Base-by-base conservation (phyloP, 2,329 filamentous ascomycete genomes). In the Aspergillus sp. region DNA sequence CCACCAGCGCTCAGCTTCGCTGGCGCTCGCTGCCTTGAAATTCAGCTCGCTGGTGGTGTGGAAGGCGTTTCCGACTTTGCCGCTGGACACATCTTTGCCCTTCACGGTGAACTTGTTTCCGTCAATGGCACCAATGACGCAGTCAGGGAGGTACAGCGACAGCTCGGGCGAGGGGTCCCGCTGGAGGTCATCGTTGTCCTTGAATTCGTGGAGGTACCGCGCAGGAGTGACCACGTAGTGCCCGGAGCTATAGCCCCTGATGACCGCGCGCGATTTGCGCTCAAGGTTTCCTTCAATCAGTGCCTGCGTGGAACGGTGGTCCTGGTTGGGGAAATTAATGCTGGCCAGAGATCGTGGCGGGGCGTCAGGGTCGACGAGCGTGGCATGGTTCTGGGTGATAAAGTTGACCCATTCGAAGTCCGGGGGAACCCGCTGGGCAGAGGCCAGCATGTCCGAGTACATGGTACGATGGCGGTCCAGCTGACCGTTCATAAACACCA, bases 371-470 rank as follows among this genome's bases (percentile, higher is more conserved):
- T 96, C 85, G 62, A 95, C 86, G 24, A 99, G 82, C 8, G 87
- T 77, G 57, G 85, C 80, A 57, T 80, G 77, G 69, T 87, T 88
- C 62, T 91, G 87, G 59, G 82, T 73, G 47, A 85, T 75, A 76
- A 99, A 99, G 61, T 86, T 86, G 55, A 86, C 85, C 93, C 93
- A 99, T 75, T 99, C 94, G 61, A 95, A 93, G 67, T 96, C 88
- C 6, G 82, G 80, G 0, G 90, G 87, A 44, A 99, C 85, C 45
- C 83, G 83, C 75, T 95, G 89, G 3, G 87, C 80, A 10, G 84
- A 86, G 55, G 80, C 82, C 26, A 94, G 81, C 73, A 97, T 93
- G 69, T 96, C 91, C 47, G 82, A 81, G 70, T 95, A 94, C 65
- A 96, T 84, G 45, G 84, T 82, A 56, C 88, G 87, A 33, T 86